These are phyloP conservation scores for Sarocladium brachiariae DNA, from an alignment of 2,329 filamentous ascomycete genomes.

Conservation along the genomic window DNA sequence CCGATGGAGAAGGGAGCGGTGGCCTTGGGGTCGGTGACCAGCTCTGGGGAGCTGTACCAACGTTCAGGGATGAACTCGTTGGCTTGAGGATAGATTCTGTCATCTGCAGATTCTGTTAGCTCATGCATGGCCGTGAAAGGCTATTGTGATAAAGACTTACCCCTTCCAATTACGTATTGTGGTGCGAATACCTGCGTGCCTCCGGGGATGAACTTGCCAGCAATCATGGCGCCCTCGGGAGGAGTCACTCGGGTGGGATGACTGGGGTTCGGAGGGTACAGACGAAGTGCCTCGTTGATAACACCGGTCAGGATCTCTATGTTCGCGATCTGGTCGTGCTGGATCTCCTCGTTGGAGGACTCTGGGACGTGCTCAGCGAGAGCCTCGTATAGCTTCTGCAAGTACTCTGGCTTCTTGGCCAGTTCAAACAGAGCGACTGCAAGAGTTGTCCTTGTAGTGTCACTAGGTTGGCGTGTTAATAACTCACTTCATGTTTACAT, in stretches of 20 bases:
- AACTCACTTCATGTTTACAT: neutral
- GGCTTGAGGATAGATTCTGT: neutral
- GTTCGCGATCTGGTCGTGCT: constrained; percentile 3
- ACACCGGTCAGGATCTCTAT: constrained; percentile 9
- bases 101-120: neutral
- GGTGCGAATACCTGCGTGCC: constrained; percentile 14
- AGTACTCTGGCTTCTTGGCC: constrained; percentile 9
- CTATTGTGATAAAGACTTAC: neutral
- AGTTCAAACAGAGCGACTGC: constrained; percentile 9
- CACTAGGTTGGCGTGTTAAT: neutral
- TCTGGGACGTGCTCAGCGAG: neutral
- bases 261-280: constrained; percentile 10
- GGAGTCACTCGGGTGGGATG: constrained; percentile 24
- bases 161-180: constrained; percentile 6
- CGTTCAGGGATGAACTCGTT: constrained; percentile 15
- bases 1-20: constrained; percentile 7
- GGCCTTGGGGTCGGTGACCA: constrained; percentile 13
- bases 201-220: constrained; percentile 22
- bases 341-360: constrained; percentile 8
- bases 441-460: constrained; percentile 8
- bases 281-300: constrained; percentile 12
- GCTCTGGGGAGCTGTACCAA: constrained; percentile 13
- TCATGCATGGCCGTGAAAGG: neutral
- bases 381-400: constrained; percentile 4
- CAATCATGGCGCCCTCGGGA: constrained; percentile 26